phyloP scores from a whole-genome alignment of 1,139 yeast genomes.

The Taphrina wiesneri region DNA sequence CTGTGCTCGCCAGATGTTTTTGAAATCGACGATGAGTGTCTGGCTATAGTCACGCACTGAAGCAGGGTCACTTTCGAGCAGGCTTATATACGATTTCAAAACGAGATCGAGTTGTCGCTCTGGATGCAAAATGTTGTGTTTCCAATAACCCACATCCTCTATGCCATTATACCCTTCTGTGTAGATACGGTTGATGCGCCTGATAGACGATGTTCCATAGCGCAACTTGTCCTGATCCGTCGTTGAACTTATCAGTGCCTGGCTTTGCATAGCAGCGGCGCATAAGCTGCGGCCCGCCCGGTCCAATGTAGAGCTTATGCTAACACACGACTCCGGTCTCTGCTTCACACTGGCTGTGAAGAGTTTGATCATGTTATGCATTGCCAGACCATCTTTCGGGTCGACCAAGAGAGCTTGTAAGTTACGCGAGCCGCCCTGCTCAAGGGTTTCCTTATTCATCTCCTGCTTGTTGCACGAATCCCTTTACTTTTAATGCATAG shows the following conservation, averaged over 20 bases:
- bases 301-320: conserved; percentile 14
- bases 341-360: conserved; percentile 13
- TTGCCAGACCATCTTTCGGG: conserved; percentile 29
- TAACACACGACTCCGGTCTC: background rate
- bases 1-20: conserved; percentile 10
- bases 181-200: conserved; percentile 19
- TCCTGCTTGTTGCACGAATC: too few species aligned
- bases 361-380: conserved; percentile 20
- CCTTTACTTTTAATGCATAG: too few species aligned
- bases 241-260: conserved; percentile 18
- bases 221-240: conserved; percentile 6
- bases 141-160: conserved; percentile 33
- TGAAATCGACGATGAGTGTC: conserved; percentile 16
- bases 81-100: conserved; percentile 3
- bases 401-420: conserved; percentile 23
- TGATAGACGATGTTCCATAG: conserved; percentile 9
- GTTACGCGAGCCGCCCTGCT: conserved; percentile 25
- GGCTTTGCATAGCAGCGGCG: conserved; percentile 32
- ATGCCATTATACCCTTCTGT: conserved; percentile 12
- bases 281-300: conserved; percentile 20
- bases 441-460: conserved; percentile 1
- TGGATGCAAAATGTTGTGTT: conserved; percentile 21
- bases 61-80: conserved; percentile 2
- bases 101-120: conserved; percentile 18
- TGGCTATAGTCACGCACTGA: conserved; percentile 7